Conservation (phyloP, 2,329 filamentous ascomycete genomes). For the Microcyclosporella mali region DNA sequence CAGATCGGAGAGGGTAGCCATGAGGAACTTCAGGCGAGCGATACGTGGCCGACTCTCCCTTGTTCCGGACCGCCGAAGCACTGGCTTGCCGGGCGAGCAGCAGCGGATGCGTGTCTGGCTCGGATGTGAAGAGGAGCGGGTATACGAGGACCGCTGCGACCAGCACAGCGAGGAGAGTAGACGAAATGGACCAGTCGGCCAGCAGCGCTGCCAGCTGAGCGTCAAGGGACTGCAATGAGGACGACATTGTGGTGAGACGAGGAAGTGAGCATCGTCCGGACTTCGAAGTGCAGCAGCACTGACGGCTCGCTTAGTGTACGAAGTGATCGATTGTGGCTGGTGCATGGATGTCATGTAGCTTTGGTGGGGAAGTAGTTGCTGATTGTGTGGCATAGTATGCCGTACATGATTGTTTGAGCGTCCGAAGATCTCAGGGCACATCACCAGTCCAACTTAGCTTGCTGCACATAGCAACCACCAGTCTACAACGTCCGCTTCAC, state of each 20-base stretch:
- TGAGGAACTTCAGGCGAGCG: slow-evolving; percentile 79
- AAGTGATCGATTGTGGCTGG: no score
- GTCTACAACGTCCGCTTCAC: no score
- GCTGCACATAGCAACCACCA: no score
- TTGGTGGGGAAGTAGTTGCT: no score
- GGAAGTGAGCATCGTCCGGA: neutral
- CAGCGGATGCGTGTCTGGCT: slow-evolving; percentile 88
- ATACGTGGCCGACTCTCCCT: slow-evolving; percentile 79
- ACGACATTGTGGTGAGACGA: slow-evolving; percentile 10
- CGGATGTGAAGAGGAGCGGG: slow-evolving; percentile 62
- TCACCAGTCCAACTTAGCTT: no score
- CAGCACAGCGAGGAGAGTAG: slow-evolving; percentile 62
- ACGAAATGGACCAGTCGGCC: slow-evolving; percentile 75
- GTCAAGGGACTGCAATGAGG: slow-evolving; percentile 50
- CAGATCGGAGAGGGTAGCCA: slow-evolving; percentile 70
- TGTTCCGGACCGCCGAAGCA: slow-evolving; percentile 70
- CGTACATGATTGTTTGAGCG: no score
- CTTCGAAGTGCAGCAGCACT: no score
- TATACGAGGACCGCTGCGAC: slow-evolving; percentile 65
- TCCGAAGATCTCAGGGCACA: no score
- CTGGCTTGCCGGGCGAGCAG: slow-evolving; percentile 79
- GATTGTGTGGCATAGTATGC: no score
- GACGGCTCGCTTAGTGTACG: no score
- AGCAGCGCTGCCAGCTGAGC: slow-evolving; percentile 62
- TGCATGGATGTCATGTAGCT: no score